Conservation (phyloP, 768 basidiomycete genomes). For the Lactarius hatsudake region DNA sequence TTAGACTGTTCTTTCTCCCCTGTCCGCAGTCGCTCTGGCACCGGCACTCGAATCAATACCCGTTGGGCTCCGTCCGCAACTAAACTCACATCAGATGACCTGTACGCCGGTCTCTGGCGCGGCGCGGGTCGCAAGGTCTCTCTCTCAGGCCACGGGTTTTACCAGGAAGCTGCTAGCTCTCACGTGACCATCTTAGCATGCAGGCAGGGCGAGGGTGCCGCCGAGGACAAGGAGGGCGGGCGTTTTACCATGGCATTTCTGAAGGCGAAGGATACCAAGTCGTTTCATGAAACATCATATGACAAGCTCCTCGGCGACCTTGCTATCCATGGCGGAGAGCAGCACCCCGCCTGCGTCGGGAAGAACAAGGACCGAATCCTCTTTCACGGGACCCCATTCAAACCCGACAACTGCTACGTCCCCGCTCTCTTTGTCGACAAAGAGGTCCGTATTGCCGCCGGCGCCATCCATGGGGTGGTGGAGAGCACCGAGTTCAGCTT, state of each 20-base stretch:
- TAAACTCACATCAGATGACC: constrained; percentile 53
- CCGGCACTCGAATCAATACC: constrained; percentile 46
- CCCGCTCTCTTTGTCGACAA: constrained; percentile 39
- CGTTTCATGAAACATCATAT: constrained; percentile 56
- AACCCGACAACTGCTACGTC: constrained; percentile 47
- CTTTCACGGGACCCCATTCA: constrained; percentile 57
- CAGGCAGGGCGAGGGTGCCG: constrained; percentile 50
- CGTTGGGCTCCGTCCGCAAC: constrained; percentile 56
- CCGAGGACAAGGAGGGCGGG: constrained; percentile 62
- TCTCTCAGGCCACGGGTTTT: constrained; percentile 42
- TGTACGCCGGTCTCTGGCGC: constrained; percentile 56
- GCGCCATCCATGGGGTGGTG: constrained; percentile 61
- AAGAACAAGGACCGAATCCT: constrained; percentile 46
- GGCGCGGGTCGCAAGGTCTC: constrained; percentile 44
- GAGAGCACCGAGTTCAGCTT: constrained; percentile 60
- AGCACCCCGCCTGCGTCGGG: constrained; percentile 53
- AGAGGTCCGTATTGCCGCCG: constrained; percentile 52
- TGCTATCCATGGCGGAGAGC: constrained; percentile 40
- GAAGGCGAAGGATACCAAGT: constrained; percentile 41
- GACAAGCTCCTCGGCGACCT: constrained; percentile 47
- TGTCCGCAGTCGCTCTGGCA: constrained; percentile 38
- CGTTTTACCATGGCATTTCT: constrained; percentile 58
- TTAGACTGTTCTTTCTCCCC: constrained; percentile 63
- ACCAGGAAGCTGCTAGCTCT: constrained; percentile 39
- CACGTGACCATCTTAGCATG: constrained; percentile 61